Conservation (phyloP, 2,329 filamentous ascomycete species). For the Xylaria sp. region DNA sequence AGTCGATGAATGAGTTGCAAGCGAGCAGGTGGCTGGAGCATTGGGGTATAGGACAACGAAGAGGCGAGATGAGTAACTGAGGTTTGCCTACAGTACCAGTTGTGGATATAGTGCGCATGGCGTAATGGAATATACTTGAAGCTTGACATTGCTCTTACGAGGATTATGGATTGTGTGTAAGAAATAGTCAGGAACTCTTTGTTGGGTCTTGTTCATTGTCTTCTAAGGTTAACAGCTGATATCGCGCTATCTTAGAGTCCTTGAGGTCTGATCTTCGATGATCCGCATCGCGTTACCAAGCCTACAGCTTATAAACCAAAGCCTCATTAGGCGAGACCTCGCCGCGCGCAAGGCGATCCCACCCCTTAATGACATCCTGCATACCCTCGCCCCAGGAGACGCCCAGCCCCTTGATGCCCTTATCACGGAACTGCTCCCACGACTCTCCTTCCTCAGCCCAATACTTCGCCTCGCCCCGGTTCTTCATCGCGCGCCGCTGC, state of each 20-base stretch:
- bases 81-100: neutral
- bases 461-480: slow-evolving; percentile 42
- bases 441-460: slow-evolving; percentile 35
- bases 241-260: neutral
- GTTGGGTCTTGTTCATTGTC: neutral
- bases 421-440: slow-evolving; percentile 37
- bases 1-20: neutral
- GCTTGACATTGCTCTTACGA: neutral
- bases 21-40: neutral
- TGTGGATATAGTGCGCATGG: neutral
- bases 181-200: neutral
- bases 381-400: slow-evolving; percentile 46
- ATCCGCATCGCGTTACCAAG: neutral
- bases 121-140: slow-evolving; percentile 23
- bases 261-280: neutral
- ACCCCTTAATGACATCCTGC: slow-evolving; percentile 42
- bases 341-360: slow-evolving; percentile 43
- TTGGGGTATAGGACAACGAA: slow-evolving; percentile 10
- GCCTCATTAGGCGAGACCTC: slow-evolving; percentile 43
- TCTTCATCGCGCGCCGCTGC: slow-evolving; percentile 39
- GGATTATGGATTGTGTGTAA: neutral
- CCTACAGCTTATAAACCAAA: slow-evolving; percentile 45
- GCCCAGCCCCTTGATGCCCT: slow-evolving; percentile 40
- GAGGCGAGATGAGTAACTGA: neutral
- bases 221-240: neutral